Base-by-base conservation (phyloP, 257 asterid genomes). In the Forsythia suspensa region DNA sequence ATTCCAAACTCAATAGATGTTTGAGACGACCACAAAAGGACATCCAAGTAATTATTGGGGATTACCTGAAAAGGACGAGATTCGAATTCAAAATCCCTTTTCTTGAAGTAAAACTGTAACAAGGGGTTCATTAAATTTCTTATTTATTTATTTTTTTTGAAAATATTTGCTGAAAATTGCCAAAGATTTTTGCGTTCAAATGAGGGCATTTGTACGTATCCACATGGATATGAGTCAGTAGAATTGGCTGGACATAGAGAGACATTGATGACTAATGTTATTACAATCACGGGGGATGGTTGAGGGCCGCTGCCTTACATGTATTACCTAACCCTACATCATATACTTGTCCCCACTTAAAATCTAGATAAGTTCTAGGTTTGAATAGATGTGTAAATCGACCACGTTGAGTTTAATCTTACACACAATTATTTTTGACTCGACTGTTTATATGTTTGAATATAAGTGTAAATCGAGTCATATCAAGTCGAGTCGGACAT, bases 291-390 rank as follows among this genome's bases (percentile, higher is more conserved):
- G 70, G 40, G 67, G 70, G 2, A 18, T 39, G 15, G 70, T 24
- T 63, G 84, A 71, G 81, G 77, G 77, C 43, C 46, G 39, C 40
- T 84, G 79, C 81, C 81, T 66, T 43, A 78, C 74, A 34, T 72
- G 4, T 11, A 59, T 72, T 51, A 63, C 85, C 82, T 66, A 84
- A 70, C 57, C 9, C 34, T 70, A 36, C 81, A 72, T 71, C 83
- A 41, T 75, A 7, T 15, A 51, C 40, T 51, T 75, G 69, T 68
- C 66, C 80, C n/a, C 16, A 70, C 59, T 44, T 38, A 20, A 4
- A 37, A 63, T 8, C 13, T 63, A 1, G 40, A 24, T 4, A 63
- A 63, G 39, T 29, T 15, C 39, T 63, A n/a, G 10, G 34, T 29
- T 29, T 29, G 34, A 29, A 29, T 29, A 29, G 34, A 29, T 1